Evolutionary conservation across 2,329 filamentous ascomycete genomes (phyloP), one percentile per base, ranked within the genome.

Genomic region (Trichoderma brevicompactum): DNA sequence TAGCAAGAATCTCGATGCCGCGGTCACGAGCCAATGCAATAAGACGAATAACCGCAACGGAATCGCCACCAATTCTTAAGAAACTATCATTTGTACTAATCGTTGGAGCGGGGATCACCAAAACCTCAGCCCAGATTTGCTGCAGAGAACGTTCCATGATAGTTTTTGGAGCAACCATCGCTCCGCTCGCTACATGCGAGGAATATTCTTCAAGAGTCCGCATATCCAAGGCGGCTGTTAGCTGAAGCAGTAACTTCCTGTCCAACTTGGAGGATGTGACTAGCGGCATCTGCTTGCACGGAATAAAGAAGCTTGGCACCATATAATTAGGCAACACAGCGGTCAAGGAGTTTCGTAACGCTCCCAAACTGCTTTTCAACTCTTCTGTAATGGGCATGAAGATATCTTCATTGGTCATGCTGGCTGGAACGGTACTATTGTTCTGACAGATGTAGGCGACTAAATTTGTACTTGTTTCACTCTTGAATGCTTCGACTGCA

Each of bases 31-130:
- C 55, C 5, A 28, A 17, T 2, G 54, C 46, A 34, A 61, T 49
- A 6, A 68, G 60, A 2, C 56, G 48, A 17, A 66, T 68, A 13
- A 59, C 60, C 1, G 44, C 48, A 15, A 68, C 61, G 2, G 65
- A 66, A 44, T 68, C 66, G 3, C 66, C 66, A 13, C 66, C 66
- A n/a, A 66, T 63, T 15, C 28, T 19, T n/a, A 68, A 38, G 50
- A 68, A 68, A 34, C 46, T 59, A 19, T 68, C 66, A 17, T 66
- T 15, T 13, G 36, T 36, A 2, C 66, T 60, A 19, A 68, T 66
- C 2, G 50, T 52, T 2, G 43, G 13, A 13, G 23, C 12, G 19
- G 53, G n/a, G 2, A 66, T 15, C 1, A 54, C 48, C 3, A 67
- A 50, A 28, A 63, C 13, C 8, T 66, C 32, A 0, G 64, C 56